Evolutionary conservation across 306 rosid genomes (phyloP), one percentile per base, ranked within the genome.

Genomic region (Inga leiocalycina): DNA sequence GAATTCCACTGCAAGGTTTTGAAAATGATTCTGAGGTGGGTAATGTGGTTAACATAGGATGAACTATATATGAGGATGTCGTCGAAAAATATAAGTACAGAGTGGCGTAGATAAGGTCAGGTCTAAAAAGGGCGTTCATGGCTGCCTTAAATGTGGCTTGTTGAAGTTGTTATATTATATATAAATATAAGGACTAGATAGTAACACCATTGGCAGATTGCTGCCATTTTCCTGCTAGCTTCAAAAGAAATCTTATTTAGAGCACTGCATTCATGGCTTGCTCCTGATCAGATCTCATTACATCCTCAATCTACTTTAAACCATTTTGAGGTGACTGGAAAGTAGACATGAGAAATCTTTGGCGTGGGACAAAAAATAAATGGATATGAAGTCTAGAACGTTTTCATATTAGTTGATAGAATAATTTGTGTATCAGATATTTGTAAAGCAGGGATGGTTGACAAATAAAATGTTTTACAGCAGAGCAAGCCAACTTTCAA

Each of bases 381-480:
- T 20, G 41, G 13, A 35, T 2, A 24, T 52, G 83, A 82, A 44
- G 41, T 68, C 19, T 44, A 44, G 70, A 65, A 68, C 73, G 30
- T 61, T 80, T 76, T 83, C 76, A 75, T 39, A 62, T 75, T 41
- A 62, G 39, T 82, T 70, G 41, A 75, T 61, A 70, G 59, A 59
- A 57, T 75, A 35, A 51, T 70, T 69, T 8, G 37, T 75, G 80
- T 62, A 69, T 69, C 22, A 8, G 74, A 76, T 68, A 57, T 82
- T 79, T 71, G 70, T 74, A 46, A 46, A 61, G 75, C 49, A 68
- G 57, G 52, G 74, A 44, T 74, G 35, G 52, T 83, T 86, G 41
- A 80, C 72, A 65, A 62, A 68, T 44, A 30, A 70, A 61, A 24
- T 78, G 11, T 19, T 61, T 61, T 71, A 24, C 30, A 12, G 46